Evolutionary conservation across 2,329 filamentous ascomycete species (phyloP), one percentile per base, ranked within the genome.

Genomic region (Cytospora schulzeri): DNA sequence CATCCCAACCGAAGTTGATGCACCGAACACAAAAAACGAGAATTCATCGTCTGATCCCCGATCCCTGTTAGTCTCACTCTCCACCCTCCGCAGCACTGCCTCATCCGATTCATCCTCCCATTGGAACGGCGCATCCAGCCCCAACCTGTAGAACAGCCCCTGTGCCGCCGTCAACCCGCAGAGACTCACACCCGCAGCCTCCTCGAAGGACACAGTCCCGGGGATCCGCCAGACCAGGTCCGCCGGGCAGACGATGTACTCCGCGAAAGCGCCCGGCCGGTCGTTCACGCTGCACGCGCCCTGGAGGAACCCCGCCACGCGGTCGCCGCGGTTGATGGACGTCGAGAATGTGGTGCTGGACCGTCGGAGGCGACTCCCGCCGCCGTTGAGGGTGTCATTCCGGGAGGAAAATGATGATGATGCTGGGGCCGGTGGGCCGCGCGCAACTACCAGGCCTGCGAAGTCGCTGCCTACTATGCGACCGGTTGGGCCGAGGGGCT

Each of bases 141-240:
- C 74, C 5, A 81, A 69, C 0, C 80, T 73, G 24, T 68, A 69
- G 57, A 75, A 81, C 3, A 81, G 48, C 0, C 71, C 75, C 62
- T 81, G 79, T 0, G 79, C 79, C 3, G 78, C 79, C 0, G 79
- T 81, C 19, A 82, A 64, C 5, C 71, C 78, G 17, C 78, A 79
- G 57, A 80, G 69, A 58, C 75, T 80, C 2, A 81, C 70, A 0
- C 74, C 69, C 0, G 77, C 75, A 1, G 78, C 79, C n/a, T 74
- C 70, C 53, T 80, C 76, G 2, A 75, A 64, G 0, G 70, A 65
- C n/a, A 80, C 35, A 1, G 26, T 19, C 0, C 71, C 70, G 0
- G 78, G 77, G 0, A 81, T 63, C 1, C 63, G 67, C 76, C 78
- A 80, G 1, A 77, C 69, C 0, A 81, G 71, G 48, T 80, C 78